Conservation (phyloP, 2,329 filamentous ascomycete genomes). For the Fusarium sp. region DNA sequence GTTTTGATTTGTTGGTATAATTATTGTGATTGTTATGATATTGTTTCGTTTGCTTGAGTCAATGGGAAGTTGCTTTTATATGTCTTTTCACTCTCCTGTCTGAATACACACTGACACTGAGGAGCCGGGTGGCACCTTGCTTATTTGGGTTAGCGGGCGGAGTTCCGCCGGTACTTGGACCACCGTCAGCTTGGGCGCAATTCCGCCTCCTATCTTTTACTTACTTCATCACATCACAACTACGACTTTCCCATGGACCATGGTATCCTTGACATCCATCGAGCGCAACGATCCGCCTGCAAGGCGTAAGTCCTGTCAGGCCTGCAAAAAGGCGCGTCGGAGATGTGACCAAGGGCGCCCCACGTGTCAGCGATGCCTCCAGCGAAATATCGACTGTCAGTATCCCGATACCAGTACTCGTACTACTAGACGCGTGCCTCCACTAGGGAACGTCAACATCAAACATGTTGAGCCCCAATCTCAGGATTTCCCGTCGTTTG, state of each 20-base stretch:
- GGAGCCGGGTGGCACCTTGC: neutral
- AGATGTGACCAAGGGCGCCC: slow-evolving; percentile 11
- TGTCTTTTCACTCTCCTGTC: neutral
- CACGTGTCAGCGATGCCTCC: slow-evolving; percentile 4
- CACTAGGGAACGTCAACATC: accelerated
- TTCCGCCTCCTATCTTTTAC: neutral
- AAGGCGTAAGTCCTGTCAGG: slow-evolving; percentile 12
- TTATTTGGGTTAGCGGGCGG: neutral
- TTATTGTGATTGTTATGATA: too few species aligned
- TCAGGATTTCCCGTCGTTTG: accelerated
- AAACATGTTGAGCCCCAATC: neutral
- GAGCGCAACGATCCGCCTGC: slow-evolving; percentile 8
- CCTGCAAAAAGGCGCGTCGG: slow-evolving; percentile 1
- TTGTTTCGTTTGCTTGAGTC: too few species aligned
- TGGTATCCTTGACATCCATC: neutral
- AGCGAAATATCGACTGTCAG: slow-evolving; percentile 6
- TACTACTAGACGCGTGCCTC: neutral
- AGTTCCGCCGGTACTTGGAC: neutral
- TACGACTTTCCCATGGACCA: neutral
- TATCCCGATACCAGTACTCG: neutral
- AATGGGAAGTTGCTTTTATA: neutral
- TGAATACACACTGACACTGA: too few species aligned
- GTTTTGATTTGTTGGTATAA: neutral
- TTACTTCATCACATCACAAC: neutral
- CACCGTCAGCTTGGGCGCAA: neutral